Percentiles rank a stretch among this genome's conserved stretches.
Conservation (phyloP, 371 early-diverging fungal genomes). For the Mortierella sp. region DNA sequence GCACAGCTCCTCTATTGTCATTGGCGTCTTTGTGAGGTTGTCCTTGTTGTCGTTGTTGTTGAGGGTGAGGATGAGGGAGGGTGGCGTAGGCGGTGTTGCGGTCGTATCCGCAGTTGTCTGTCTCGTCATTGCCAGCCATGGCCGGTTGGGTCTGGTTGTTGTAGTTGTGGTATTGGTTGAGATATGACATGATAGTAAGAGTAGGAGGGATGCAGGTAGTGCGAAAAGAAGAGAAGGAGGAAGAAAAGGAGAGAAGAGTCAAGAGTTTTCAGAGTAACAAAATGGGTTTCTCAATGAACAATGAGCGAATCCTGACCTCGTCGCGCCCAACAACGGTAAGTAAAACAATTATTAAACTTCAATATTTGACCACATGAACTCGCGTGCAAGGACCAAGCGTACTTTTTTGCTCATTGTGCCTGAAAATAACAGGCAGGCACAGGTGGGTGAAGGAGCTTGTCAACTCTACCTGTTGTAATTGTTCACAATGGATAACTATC, state of each 20-base stretch:
- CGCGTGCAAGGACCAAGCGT: too few species aligned
- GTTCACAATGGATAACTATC: too few species aligned
- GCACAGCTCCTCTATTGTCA: conserved; percentile 18
- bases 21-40: background rate
- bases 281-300: background rate
- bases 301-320: background rate
- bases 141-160: background rate
- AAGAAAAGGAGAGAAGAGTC: background rate
- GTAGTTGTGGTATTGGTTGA: background rate
- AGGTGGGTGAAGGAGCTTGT: too few species aligned
- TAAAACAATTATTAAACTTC: too few species aligned
- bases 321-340: background rate
- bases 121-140: background rate
- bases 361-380: too few species aligned
- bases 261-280: too few species aligned
- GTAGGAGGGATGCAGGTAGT: background rate
- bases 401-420: too few species aligned
- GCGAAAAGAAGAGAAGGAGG: background rate
- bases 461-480: too few species aligned
- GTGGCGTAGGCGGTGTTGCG: conserved; percentile 10
- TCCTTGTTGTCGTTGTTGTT: conserved; percentile 31
- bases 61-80: conserved; percentile 17
- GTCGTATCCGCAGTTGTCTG: conserved; percentile 1
- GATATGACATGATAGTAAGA: background rate
- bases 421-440: too few species aligned